Percentiles rank a stretch among this genome's conserved stretches.
Evolutionary conservation across 331 rosid genomes (phyloP).

Genomic region (Acacia concinna): DNA sequence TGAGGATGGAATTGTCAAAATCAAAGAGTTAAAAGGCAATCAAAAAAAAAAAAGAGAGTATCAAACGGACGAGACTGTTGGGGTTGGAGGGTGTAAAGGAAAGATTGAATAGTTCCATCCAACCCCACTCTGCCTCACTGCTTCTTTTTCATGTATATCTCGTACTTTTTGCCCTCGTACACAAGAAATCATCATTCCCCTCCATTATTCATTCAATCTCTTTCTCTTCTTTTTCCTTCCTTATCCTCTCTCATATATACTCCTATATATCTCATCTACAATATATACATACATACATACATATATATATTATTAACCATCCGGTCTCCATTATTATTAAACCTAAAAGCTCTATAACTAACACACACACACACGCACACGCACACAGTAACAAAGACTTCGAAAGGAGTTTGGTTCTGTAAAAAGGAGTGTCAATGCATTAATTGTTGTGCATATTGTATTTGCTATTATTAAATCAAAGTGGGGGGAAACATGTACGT

Average conservation of each 20-base stretch:
- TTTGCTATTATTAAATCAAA: background rate
- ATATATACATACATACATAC: no score
- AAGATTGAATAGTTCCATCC: constrained; percentile 51
- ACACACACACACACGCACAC: no score
- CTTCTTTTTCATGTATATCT: constrained; percentile 43
- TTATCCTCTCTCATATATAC: no score
- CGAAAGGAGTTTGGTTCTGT: background rate
- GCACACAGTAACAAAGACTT: no score
- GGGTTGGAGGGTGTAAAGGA: constrained; percentile 52
- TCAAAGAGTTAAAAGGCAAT: constrained; percentile 76
- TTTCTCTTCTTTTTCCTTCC: background rate
- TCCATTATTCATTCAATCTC: background rate
- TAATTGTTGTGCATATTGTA: background rate
- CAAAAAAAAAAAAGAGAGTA: constrained; percentile 51
- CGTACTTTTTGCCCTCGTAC: constrained; percentile 30
- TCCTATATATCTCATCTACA: no score
- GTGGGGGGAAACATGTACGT: background rate
- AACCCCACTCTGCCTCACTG: constrained; percentile 35
- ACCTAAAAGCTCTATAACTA: no score
- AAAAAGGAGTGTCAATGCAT: background rate
- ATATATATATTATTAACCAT: no score
- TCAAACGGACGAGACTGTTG: constrained; percentile 54
- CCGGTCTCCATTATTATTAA: no score
- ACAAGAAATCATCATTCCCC: constrained; percentile 4
- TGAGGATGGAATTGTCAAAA: constrained; percentile 75